A percentile compares a stretch with the other conserved stretches of the same genome.
phyloP scores from a whole-genome alignment of 345 rosid genomes.

The Bretschneidera sinensis region DNA sequence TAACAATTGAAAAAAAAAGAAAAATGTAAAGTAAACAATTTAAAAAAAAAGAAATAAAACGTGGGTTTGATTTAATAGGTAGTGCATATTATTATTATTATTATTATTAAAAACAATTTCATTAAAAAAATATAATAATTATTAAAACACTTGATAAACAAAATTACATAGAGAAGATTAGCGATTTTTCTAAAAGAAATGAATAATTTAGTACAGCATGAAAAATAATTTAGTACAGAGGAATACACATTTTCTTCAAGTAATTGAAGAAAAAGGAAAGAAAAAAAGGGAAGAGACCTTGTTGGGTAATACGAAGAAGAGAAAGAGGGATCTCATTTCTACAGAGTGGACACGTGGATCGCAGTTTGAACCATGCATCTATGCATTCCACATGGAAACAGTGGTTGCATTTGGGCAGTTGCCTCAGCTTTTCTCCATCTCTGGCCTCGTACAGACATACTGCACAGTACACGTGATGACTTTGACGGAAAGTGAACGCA shows the following conservation, averaged over 20 bases:
- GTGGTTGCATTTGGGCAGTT: constrained; percentile 45
- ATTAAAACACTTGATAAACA: no score
- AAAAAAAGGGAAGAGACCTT: background rate
- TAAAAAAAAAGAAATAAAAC: no score
- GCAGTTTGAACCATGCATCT: constrained; percentile 49
- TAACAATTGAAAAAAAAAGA: no score
- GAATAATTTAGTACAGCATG: no score
- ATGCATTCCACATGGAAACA: constrained; percentile 53
- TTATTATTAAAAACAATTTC: no score
- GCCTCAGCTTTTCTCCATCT: constrained; percentile 32
- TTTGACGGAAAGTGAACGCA: background rate
- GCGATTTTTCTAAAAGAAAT: no score
- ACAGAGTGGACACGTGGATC: constrained; percentile 52
- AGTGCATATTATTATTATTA: no score
- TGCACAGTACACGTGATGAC: constrained; percentile 26
- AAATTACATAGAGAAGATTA: no score
- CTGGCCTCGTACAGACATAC: constrained; percentile 39
- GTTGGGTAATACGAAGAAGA: background rate
- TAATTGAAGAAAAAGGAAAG: background rate
- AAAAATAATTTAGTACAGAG: no score
- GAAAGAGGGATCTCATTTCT: constrained; percentile 21
- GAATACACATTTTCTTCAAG: background rate
- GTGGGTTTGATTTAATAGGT: no score
- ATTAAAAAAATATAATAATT: no score
- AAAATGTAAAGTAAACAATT: no score